Evolutionary conservation across 2,329 filamentous ascomycete genomes (phyloP), one percentile per base, ranked within the genome.

Genomic region (Talaromyces sp.): DNA sequence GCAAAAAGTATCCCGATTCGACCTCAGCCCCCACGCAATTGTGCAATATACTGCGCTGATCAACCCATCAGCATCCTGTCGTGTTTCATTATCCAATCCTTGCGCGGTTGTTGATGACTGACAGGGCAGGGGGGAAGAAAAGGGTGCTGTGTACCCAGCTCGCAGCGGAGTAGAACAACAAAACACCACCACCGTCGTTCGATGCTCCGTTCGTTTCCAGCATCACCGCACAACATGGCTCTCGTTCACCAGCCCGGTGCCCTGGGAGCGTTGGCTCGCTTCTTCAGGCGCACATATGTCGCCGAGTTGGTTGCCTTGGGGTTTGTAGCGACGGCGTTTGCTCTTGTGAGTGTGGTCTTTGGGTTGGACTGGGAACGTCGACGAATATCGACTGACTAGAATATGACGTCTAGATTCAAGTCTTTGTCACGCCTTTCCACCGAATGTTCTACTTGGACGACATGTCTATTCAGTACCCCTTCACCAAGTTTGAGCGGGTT

Each of bases 391-490:
- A 26, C 29, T 38, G 13, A 52, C 14, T n/a, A 9, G 27, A 27
- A n/a, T 29, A 9, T 26, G 3, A 10, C 13, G 3, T 56, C 9
- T 70, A 90, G 83, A 81, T 91, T 50, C 81, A 86, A 74, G 78
- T 89, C 68, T 81, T 89, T 65, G 83, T 90, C 67, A 87, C 88
- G 63, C 95, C 95, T 0, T 98, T 98, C 73, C 92, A 98, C 74
- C 91, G 91, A 77, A 89, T 97, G 86, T 98, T 99, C 78, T 89
- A 86, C 65, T 84, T 98, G 64, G 89, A 92, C 72, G 91, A 98
- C 72, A 83, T 90, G 26, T 81, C 86, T 55, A 91, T 98, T 62
- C 88, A 91, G 65, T 97, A 89, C 70, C 95, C 95, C 0, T 89
- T 96, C 76, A 91, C 95, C 24, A 82, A 89, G 60, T 77, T 89